Evolutionary conservation across 495 filamentous ascomycete species (phyloP), one percentile per base, ranked within the genome.

Genomic region (Rhypophila decipiens): DNA sequence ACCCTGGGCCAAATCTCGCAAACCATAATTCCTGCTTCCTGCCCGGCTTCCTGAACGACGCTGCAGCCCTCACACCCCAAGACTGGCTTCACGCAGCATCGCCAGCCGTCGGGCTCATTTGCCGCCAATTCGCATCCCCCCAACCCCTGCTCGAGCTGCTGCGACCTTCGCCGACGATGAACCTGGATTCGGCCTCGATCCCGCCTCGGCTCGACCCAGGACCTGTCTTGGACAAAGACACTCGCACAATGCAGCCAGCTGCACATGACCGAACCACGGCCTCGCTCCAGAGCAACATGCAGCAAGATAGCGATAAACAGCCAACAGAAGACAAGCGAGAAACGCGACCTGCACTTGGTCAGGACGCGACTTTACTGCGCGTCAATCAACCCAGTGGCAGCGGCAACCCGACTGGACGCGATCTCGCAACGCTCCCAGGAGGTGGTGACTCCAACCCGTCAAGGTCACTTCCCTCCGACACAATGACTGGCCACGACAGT

Each of bases 1-100:
- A 50, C 52, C 31, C 12, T 24, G 13, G 21, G 46, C 52, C 49
- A 58, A 58, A 49, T 58, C 56, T 63, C 57, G 57, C 62, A 63
- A 56, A 41, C 42, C 43, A 49, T 34, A 34, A n/a, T n/a, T n/a
- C n/a, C n/a, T n/a, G n/a, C n/a, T n/a, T 48, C 45, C 39, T 39
- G 13, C 40, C 39, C 9, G 13, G 15, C 47, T 20, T 49, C 36
- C 36, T 42, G 22, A 49, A 27, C 40, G 27, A 35, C 33, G 17
- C 37, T 21, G 29, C 13, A 4, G 39, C 19, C 36, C 37, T 20
- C 29, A 17, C 45, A 33, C 39, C 45, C 31, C 29, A 33, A 46
- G 46, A 45, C 47, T 48, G 52, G 43, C 52, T 45, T 35, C 29
- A 34, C 51, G 44, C 44, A 34, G 39, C 51, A 12, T 45, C 29